Evolutionary conservation across 305 asterid species (phyloP).

Genomic region (Fraxinus latifolia): DNA sequence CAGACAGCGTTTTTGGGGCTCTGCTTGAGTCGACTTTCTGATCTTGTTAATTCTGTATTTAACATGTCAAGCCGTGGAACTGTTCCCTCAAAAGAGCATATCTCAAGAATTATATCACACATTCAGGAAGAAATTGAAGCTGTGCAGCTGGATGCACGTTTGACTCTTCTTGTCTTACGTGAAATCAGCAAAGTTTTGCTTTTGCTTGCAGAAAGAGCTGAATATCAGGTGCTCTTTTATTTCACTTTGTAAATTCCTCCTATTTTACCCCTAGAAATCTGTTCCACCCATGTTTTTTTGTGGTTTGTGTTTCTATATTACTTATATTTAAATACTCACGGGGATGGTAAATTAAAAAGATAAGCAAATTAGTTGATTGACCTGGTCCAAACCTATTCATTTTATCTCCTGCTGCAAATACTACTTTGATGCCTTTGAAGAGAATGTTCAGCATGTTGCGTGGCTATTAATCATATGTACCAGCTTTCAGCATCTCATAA

Average conservation of each 20-base stretch:
- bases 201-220: conserved; percentile 82
- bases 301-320: background rate
- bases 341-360: background rate
- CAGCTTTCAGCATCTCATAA: background rate
- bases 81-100: conserved; percentile 80
- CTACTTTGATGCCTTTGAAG: background rate
- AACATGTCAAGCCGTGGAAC: conserved; percentile 84
- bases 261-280: background rate
- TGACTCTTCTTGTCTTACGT: conserved; percentile 81
- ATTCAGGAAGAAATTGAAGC: conserved; percentile 94
- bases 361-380: background rate
- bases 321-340: background rate
- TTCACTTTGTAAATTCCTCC: background rate
- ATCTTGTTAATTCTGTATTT: conserved; percentile 79
- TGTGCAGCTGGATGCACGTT: conserved; percentile 76
- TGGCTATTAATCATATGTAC: background rate
- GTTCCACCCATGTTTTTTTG: background rate
- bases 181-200: conserved; percentile 76
- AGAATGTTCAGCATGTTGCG: background rate
- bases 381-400: background rate
- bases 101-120: conserved; percentile 59
- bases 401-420: background rate
- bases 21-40: conserved; percentile 72
- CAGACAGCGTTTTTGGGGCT: conserved; percentile 76
- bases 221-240: conserved; percentile 63